Evolutionary conservation across 441 rosid genomes (phyloP).

Genomic region (Theobroma grandiflorum): DNA sequence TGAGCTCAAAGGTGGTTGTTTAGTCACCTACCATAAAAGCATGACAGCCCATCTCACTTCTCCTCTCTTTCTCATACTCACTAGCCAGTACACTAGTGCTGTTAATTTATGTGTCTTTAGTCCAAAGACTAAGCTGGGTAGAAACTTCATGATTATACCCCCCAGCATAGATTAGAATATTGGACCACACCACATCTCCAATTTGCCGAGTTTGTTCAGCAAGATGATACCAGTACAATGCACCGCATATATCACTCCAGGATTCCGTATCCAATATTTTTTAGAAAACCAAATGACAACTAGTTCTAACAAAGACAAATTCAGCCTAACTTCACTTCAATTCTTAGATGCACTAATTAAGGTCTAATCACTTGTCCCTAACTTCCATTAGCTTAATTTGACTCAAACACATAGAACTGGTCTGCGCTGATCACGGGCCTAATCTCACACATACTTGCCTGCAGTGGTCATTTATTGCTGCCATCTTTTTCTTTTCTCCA

Average conservation of each 20-base stretch:
- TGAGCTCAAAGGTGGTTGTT: conserved; percentile 60
- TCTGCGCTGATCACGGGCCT: background rate
- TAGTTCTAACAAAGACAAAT: background rate
- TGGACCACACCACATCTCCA: conserved; percentile 20
- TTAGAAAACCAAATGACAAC: conserved; percentile 23
- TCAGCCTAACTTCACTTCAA: background rate
- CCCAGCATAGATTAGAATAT: background rate
- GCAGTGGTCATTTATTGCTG: background rate
- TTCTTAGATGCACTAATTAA: background rate
- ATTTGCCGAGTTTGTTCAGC: conserved; percentile 11
- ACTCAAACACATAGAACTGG: background rate
- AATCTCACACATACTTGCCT: background rate
- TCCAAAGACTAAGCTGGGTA: conserved; percentile 16
- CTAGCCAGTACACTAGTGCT: background rate
- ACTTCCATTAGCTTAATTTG: background rate
- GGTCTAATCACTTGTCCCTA: background rate
- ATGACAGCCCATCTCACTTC: conserved; percentile 53
- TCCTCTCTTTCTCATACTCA: conserved; percentile 26
- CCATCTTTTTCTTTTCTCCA: background rate
- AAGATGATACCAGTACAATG: background rate
- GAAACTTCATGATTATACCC: background rate
- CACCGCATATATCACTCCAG: background rate
- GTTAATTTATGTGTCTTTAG: conserved; percentile 18
- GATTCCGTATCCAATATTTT: background rate
- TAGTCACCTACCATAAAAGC: conserved; percentile 63